Percentiles rank a stretch among this genome's conserved stretches.
Evolutionary conservation across 805 yeast genomes (phyloP).

Genomic region (Gaillardinia entomophila): DNA sequence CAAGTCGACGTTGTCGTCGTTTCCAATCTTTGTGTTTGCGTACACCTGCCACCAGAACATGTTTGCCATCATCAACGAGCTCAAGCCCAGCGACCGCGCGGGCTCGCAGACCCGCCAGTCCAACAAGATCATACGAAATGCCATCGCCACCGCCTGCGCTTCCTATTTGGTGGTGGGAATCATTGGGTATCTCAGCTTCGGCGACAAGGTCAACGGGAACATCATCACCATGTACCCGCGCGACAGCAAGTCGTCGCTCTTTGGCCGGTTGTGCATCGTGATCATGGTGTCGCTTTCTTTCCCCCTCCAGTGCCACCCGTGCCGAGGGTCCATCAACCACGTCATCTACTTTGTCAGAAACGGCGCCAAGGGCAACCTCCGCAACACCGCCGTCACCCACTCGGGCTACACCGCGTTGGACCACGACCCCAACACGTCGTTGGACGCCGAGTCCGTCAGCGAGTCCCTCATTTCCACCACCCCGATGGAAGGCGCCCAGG

Average conservation of each 20-base stretch:
- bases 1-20: conserved; percentile 47
- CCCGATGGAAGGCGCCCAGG: conserved; percentile 43
- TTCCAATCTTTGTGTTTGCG: conserved; percentile 73
- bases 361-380: conserved; percentile 20
- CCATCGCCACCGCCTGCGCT: conserved; percentile 49
- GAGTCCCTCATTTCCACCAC: conserved; percentile 38
- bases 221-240: conserved; percentile 63
- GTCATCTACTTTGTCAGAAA: conserved; percentile 44
- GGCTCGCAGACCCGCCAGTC: conserved; percentile 41
- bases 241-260: conserved; percentile 39
- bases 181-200: conserved; percentile 69
- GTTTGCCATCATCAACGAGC: conserved; percentile 70
- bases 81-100: conserved; percentile 30
- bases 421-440: conserved; percentile 2
- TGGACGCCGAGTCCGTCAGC: conserved; percentile 17
- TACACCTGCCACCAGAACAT: conserved; percentile 80
- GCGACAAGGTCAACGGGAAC: conserved; percentile 60
- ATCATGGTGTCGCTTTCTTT: conserved; percentile 70
- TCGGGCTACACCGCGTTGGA: conserved; percentile 20
- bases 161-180: conserved; percentile 63
- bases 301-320: conserved; percentile 79
- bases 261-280: conserved; percentile 59
- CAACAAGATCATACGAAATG: conserved; percentile 46
- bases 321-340: conserved; percentile 68
- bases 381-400: conserved; percentile 9